A percentile compares a stretch with the other conserved stretches of the same genome.
Evolutionary conservation across 306 rosid species (phyloP).

Genomic region (Vicia faba): DNA sequence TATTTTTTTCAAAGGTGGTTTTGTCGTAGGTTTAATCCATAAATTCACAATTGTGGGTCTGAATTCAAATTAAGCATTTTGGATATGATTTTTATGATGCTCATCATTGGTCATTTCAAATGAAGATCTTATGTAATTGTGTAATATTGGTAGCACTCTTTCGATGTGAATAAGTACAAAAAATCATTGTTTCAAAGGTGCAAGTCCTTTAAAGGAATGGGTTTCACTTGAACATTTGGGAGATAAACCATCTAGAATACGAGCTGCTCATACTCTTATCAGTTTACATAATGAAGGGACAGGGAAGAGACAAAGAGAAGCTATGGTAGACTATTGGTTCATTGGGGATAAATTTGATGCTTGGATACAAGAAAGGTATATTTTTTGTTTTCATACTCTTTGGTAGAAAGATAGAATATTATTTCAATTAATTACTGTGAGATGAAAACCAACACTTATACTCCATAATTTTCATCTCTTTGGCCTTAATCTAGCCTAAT

Average conservation of each 20-base stretch:
- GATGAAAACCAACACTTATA: conserved; percentile 21
- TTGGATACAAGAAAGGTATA: too few species aligned
- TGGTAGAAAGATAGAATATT: neutral
- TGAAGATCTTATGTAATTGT: conserved; percentile 12
- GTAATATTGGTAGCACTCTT: neutral
- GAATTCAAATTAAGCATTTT: conserved; percentile 7
- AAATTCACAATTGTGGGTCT: conserved; percentile 4
- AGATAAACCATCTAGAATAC: conserved; percentile 70
- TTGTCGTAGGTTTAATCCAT: conserved; percentile 3
- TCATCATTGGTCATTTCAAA: neutral
- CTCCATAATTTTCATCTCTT: neutral
- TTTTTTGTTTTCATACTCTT: too few species aligned
- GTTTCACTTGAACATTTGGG: conserved; percentile 64
- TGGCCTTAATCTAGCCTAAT: conserved; percentile 2
- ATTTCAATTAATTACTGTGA: neutral
- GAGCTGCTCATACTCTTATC: conserved; percentile 61
- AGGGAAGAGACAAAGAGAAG: too few species aligned
- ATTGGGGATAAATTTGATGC: conserved; percentile 16
- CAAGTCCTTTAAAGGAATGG: conserved; percentile 81
- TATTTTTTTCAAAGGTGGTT: conserved; percentile 21
- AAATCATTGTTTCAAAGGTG: conserved; percentile 38
- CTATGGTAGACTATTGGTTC: too few species aligned
- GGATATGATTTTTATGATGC: conserved; percentile 17
- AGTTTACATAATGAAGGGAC: conserved; percentile 18
- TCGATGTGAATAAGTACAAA: conserved; percentile 10